Evolutionary conservation across 441 rosid species (phyloP), one percentile per base, ranked within the genome.

Genomic region (Hura crepitans): DNA sequence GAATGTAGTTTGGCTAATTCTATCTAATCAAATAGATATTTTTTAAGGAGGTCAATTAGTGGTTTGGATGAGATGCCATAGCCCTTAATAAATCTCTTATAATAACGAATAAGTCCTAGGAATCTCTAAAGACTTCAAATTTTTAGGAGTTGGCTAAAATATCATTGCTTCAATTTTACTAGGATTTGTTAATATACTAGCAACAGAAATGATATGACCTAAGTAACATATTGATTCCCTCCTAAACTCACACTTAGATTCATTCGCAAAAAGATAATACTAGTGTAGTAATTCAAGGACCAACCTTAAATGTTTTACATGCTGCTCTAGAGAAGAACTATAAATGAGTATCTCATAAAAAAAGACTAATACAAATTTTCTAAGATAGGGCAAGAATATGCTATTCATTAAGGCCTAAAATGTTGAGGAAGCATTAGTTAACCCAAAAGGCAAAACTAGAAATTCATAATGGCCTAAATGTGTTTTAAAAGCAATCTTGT

Each of bases 261-360:
- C 0, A 3, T 69, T 69, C 4, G 45, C 55, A 42, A 15, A 23
- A 2, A 69, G 2, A 0, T 28, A 6, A 15, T 57, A 1, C 3
- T 15, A 9, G 0, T 14, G 1, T 2, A 56, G 17, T 0, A 59
- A 6, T 10, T 69, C 3, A 0, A 69, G 39, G 0, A 69, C 30
- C 1, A 3, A 1, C 27, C 10, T 30, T 0, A 69, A 0, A 30
- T 69, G n/a, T 0, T 46, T 2, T 2, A 42, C 3, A 56, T 68
- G 54, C 0, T 1, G 6, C 2, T 1, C 0, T 25, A 2, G 1
- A 11, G 17, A 15, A 0, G 4, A 0, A 9, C 22, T 45, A 0
- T 69, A 69, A 5, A 69, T 6, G 6, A 69, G 2, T 0, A 69
- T 57, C 5, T 69, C 45, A 28, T 69, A 13, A 27, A 64, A 64